Evolutionary conservation across 2,329 filamentous ascomycete species (phyloP).

Genomic region (Cladophialophora yegresii): DNA sequence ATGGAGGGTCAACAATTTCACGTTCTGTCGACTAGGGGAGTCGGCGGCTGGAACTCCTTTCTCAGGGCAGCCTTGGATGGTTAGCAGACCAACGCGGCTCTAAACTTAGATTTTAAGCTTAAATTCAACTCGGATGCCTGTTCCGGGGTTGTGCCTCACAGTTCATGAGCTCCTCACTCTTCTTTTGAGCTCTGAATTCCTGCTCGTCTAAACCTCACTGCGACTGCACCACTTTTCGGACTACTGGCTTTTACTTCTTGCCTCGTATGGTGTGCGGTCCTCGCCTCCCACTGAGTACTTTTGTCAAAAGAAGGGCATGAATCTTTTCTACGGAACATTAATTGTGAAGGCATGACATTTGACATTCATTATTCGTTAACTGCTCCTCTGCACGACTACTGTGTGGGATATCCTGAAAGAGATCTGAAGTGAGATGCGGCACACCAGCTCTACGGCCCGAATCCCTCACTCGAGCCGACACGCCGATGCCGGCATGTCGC

Average conservation of each 20-base stretch:
- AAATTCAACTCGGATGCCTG: neutral
- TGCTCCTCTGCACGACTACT: too few relatives aligned
- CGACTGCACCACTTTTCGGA: neutral
- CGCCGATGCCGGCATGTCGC: neutral
- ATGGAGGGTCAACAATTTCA: neutral
- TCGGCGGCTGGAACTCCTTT: neutral
- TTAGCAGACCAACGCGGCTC: neutral
- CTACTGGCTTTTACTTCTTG: too few relatives aligned
- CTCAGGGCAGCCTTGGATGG: constrained; percentile 1
- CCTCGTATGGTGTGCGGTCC: too few relatives aligned
- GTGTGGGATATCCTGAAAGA: too few relatives aligned
- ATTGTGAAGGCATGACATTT: too few relatives aligned
- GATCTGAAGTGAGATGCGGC: neutral
- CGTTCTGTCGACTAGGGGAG: neutral
- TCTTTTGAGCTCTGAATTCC: neutral
- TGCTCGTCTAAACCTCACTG: neutral
- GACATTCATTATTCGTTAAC: too few relatives aligned
- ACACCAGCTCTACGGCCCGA: neutral
- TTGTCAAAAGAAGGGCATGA: too few relatives aligned
- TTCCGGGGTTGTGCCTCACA: neutral
- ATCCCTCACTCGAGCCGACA: neutral
- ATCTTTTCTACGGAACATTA: too few relatives aligned
- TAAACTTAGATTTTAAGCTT: neutral
- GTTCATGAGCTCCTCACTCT: neutral
- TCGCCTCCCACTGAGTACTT: too few relatives aligned